Evolutionary conservation across 1,139 yeast genomes (phyloP), one percentile per base, ranked within the genome.

Genomic region (Protomyces lactucae-debilis): DNA sequence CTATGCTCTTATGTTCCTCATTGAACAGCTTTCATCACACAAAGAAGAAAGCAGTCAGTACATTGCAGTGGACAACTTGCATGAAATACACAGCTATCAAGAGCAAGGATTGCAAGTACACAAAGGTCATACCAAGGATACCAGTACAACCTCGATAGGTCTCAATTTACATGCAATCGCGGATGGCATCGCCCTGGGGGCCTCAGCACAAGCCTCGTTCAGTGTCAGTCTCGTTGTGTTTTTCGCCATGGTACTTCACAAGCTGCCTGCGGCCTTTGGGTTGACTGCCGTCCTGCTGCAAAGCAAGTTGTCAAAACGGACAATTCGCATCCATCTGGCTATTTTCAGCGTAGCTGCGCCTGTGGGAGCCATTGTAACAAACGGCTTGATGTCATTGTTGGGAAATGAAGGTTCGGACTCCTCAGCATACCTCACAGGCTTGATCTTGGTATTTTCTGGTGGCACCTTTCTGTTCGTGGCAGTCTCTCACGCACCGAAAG

Each of bases 141-240:
- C 28, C 23, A 12, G 10, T 14, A 40, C 45, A 28, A 45, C 48
- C 14, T 55, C 59, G 53, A 35, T 87, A 8, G 91, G 92, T 0
- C 77, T 87, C 21, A 73, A 86, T 0, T 78, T 87, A 32, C 95
- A 87, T 71, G 84, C 89, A 0, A 71, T 84, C 3, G 83, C 88
- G 1, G 95, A 87, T 70, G 95, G 95, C 1, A 77, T 87, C n/a
- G 85, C 91, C 0, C 76, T 87, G 55, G 91, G 92, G 0, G 82
- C 88, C 0, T 79, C 88, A 0, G 79, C 83, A 55, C 55, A 57
- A 21, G 76, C 82, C 39, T 73, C 83, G 1, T 77, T 79, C 0
- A 77, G 79, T 65, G 71, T 79, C 2, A 75, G 82, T 1, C 74
- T 87, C 39, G 71, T 85, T 21, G 79, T 85, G 67, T 82, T 83